phyloP scores from a whole-genome alignment of 2,329 filamentous ascomycete genomes.

The Polytolypa hystricis region DNA sequence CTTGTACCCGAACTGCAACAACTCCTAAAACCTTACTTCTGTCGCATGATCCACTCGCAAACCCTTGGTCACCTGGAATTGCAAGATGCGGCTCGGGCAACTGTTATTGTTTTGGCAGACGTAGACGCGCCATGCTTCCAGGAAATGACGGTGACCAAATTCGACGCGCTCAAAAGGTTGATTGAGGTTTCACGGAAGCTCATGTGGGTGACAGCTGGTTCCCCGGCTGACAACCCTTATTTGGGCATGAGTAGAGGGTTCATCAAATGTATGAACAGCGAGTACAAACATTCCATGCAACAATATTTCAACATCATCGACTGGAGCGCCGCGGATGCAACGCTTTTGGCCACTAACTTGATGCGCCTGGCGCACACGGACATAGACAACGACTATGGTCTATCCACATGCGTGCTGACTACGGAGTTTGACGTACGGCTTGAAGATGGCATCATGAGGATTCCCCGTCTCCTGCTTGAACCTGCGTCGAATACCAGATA shows the following conservation, averaged over 20 bases:
- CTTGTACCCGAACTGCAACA: neutral
- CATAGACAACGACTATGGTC: neutral
- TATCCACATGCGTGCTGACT: neutral
- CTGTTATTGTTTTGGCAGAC: too few species aligned
- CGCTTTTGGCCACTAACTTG: neutral
- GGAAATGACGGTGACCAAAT: too few species aligned
- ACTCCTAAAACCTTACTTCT: too few species aligned
- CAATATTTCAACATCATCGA: constrained; percentile 2
- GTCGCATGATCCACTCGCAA: too few species aligned
- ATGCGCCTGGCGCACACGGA: constrained; percentile 1
- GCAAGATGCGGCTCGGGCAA: too few species aligned
- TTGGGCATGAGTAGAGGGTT: constrained; percentile 1
- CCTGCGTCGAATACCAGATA: neutral
- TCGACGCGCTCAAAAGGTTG: too few species aligned
- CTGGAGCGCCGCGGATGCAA: neutral
- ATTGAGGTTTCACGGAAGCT: too few species aligned
- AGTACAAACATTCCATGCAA: neutral
- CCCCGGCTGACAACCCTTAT: neutral
- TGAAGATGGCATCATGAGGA: constrained; percentile 4
- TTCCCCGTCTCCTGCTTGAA: neutral
- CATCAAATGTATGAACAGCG: neutral
- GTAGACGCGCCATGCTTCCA: too few species aligned
- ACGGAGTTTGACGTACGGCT: neutral
- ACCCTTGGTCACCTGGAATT: too few species aligned
- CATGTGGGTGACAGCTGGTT: too few species aligned